Conservation (phyloP, 371 early-diverging fungal genomes). For the Saksenaea oblongispora region DNA sequence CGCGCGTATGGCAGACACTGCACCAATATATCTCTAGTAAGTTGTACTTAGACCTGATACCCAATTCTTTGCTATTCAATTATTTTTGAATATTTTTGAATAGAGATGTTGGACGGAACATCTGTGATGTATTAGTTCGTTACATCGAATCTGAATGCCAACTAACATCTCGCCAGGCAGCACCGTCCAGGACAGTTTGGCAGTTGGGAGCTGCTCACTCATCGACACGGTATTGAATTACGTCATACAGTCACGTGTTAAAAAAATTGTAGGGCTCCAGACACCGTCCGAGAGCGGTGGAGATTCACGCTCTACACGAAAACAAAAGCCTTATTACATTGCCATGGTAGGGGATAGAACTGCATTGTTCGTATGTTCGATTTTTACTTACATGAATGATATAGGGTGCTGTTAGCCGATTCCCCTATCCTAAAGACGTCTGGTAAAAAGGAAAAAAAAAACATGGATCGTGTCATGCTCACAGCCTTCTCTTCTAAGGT, state of each 20-base stretch:
- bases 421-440: conserved; percentile 67
- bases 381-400: not conserved
- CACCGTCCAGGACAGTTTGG: too few relatives aligned
- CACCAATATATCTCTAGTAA: not conserved
- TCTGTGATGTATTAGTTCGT: too few relatives aligned
- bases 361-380: not conserved
- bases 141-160: too few relatives aligned
- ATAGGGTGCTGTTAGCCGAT: conserved; percentile 64
- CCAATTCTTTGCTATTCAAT: not conserved
- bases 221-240: too few relatives aligned
- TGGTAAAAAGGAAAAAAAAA: conserved; percentile 47
- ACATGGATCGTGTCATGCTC: not conserved
- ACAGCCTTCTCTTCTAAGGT: conserved; percentile 32
- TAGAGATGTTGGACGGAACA: not conserved
- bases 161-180: too few relatives aligned
- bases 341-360: not conserved
- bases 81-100: not conserved
- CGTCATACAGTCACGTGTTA: too few relatives aligned
- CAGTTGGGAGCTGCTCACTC: too few relatives aligned
- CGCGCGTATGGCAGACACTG: not conserved
- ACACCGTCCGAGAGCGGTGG: too few relatives aligned
- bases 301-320: not conserved
- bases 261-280: too few relatives aligned
- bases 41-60: not conserved
- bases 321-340: not conserved